Base-by-base conservation (phyloP, 1,139 yeast genomes). In the Hyphopichia burtonii region DNA sequence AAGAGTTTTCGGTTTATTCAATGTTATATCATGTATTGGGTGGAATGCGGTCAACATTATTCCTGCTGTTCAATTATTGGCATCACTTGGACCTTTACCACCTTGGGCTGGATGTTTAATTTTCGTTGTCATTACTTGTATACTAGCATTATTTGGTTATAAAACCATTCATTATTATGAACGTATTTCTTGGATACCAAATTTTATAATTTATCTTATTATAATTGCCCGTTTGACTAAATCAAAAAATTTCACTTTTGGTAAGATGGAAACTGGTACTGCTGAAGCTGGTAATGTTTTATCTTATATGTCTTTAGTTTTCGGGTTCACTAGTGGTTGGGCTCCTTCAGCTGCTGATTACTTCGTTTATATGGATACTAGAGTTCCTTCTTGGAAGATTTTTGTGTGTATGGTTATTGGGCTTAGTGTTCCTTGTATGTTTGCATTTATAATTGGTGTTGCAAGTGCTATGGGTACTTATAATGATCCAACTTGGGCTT, bases 41-140 rank as follows among this genome's bases (percentile, higher is more conserved):
- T 90, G 97, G 97, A 90, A 95, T 65, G 88, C 96, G 15, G 94
- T 89, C 37, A 91, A 90, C 66, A 86, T 89, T 50, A 87, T 90
- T 80, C 40, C 66, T 9, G 59, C 66, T 16, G 71, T 63, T 14
- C 67, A 64, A 38, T 51, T 66, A 38, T 48, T 65, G 18, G 45
- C 52, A 9, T 46, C 59, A 3, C 50, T 61, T 34, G 63, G 64
- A 3, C 57, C 59, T 2, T 48, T 61, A 32, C 67, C 67, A 4
- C 61, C 68, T 5, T 61, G 66, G 64, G 66, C 62, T 3, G 68
- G 68, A 1, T 64, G 68, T 46, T 49, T 63, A 42, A 59, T 64
- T 7, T 53, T 64, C 33, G 65, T 61, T 19, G 44, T 61, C 12
- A 47, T 59, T 37, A 63, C 66, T 3, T 54, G 62, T 39, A 28